Evolutionary conservation across 2,329 filamentous ascomycete species (phyloP).

Genomic region (Ceratocystis papillata): DNA sequence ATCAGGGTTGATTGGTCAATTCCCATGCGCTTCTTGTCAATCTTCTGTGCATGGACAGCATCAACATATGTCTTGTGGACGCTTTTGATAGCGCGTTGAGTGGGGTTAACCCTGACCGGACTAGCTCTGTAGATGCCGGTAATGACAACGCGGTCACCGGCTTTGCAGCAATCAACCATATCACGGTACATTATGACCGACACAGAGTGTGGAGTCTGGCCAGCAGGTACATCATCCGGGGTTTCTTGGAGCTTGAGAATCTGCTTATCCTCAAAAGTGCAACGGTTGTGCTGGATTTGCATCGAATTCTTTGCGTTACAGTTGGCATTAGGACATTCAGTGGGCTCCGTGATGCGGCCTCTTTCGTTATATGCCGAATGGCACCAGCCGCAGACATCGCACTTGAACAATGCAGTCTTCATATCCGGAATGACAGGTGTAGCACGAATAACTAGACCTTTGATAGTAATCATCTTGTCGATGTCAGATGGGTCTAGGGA

Average conservation of each 20-base stretch:
- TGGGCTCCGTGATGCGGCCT: slow-evolving; percentile 92
- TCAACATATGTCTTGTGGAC: slow-evolving; percentile 98
- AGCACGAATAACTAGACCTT: slow-evolving; percentile 88
- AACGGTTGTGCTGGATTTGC: slow-evolving; percentile 96
- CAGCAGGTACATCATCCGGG: slow-evolving; percentile 84
- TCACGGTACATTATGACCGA: slow-evolving; percentile 95
- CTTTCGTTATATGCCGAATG: slow-evolving; percentile 85
- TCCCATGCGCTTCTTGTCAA: slow-evolving; percentile 88
- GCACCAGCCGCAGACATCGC: slow-evolving; percentile 83
- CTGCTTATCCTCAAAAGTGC: slow-evolving; percentile 90
- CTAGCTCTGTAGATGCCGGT: slow-evolving; percentile 96
- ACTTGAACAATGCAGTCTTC: slow-evolving; percentile 97
- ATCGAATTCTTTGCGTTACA: slow-evolving; percentile 88
- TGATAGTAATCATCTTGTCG: slow-evolving; percentile 90
- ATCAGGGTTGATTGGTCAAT: slow-evolving; percentile 83
- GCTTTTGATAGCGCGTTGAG: slow-evolving; percentile 83
- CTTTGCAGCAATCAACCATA: slow-evolving; percentile 93
- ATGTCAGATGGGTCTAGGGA: slow-evolving; percentile 94
- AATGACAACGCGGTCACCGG: slow-evolving; percentile 88
- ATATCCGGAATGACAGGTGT: slow-evolving; percentile 97
- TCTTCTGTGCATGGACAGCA: slow-evolving; percentile 89
- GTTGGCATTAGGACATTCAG: slow-evolving; percentile 68
- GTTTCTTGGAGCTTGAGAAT: slow-evolving; percentile 98
- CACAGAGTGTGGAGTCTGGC: slow-evolving; percentile 93
- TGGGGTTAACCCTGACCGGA: slow-evolving; percentile 84